Evolutionary conservation across 768 basidiomycete species (phyloP).

Genomic region (Ramaria sp.): DNA sequence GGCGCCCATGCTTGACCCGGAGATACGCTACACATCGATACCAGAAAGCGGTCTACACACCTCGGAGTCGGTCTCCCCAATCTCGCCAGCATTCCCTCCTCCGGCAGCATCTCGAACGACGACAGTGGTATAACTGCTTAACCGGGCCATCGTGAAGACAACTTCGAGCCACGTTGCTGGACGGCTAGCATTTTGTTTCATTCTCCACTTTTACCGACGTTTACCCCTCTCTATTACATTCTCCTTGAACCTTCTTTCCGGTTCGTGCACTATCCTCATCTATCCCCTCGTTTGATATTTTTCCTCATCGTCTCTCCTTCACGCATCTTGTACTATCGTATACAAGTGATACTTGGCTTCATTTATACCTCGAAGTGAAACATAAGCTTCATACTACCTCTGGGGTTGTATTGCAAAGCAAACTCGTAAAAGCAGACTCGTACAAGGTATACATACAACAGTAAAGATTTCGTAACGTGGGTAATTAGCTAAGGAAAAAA

Average conservation of each 20-base stretch:
- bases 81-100: conserved; percentile 74
- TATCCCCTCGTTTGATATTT: background rate
- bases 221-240: background rate
- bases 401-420: too few relatives aligned
- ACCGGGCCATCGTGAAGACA: too few relatives aligned
- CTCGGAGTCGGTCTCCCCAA: conserved; percentile 43
- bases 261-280: background rate
- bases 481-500: too few relatives aligned
- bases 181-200: background rate
- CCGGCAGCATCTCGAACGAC: conserved; percentile 19
- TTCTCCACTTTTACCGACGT: background rate
- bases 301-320: background rate
- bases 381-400: too few relatives aligned
- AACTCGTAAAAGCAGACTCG: background rate
- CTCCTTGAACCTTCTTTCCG: background rate
- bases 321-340: conserved; percentile 8
- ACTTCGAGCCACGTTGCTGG: background rate
- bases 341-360: background rate
- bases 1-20: conserved; percentile 11
- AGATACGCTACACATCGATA: conserved; percentile 14
- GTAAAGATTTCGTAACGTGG: background rate
- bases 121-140: conserved; percentile 10
- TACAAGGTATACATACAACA: background rate
- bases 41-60: background rate
- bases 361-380: too few relatives aligned